Conservation (phyloP, 257 asterid species). For the Nicotiana attenuata region DNA sequence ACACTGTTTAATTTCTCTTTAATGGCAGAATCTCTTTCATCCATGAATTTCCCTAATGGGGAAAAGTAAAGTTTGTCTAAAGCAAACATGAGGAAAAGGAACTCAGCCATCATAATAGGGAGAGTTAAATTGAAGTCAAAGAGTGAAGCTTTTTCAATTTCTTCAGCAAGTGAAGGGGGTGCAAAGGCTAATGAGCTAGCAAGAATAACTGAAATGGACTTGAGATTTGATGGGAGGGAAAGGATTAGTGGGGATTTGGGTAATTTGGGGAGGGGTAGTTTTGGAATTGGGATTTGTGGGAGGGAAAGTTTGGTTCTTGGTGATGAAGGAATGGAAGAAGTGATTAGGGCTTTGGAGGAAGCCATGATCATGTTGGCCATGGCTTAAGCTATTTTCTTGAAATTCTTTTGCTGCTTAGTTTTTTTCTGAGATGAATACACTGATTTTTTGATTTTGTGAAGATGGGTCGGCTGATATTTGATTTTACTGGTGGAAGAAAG, state of each 20-base stretch:
- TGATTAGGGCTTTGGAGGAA: conserved; percentile 48
- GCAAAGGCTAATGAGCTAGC: conserved; percentile 58
- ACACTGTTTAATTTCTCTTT: conserved; percentile 71
- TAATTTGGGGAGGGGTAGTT: conserved; percentile 23
- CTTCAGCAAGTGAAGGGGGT: conserved; percentile 73
- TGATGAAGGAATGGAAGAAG: conserved; percentile 25
- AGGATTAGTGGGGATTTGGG: conserved; percentile 22
- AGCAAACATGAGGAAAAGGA: conserved; percentile 76
- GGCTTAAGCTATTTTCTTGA: conserved; percentile 19
- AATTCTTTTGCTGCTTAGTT: not conserved
- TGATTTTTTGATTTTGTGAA: not conserved
- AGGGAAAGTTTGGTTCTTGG: conserved; percentile 38
- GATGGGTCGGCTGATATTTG: not conserved
- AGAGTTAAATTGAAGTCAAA: conserved; percentile 85
- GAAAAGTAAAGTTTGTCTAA: conserved; percentile 75
- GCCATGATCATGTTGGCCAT: conserved; percentile 89
- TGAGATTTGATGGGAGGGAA: conserved; percentile 14
- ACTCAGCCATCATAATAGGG: conserved; percentile 66
- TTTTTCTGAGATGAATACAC: not conserved
- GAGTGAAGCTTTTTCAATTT: conserved; percentile 67
- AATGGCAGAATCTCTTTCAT: conserved; percentile 70
- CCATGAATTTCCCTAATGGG: conserved; percentile 87
- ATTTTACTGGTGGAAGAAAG: not conserved
- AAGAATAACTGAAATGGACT: conserved; percentile 32
- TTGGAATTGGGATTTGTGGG: conserved; percentile 34